Percentiles rank a stretch among this genome's conserved stretches.
These are phyloP conservation scores for Umbilicaria muhlenbergii DNA, from an alignment of 495 filamentous ascomycete genomes.

Conservation along the genomic window DNA sequence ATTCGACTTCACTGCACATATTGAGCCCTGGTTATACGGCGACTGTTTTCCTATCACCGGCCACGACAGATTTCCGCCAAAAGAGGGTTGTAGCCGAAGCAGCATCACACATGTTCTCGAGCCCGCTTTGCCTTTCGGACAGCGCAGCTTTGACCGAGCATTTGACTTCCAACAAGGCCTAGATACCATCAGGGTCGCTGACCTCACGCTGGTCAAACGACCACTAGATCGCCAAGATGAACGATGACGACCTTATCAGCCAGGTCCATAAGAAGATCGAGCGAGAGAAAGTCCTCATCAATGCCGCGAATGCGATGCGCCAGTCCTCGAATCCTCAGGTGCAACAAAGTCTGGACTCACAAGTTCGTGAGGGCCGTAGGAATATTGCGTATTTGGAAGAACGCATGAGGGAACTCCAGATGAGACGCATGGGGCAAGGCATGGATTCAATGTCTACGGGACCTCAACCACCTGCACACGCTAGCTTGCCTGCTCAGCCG, in stretches of 20 bases:
- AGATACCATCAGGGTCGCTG: too few species aligned
- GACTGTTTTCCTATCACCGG: too few species aligned
- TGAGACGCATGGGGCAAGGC: conserved; percentile 52
- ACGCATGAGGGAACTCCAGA: conserved; percentile 72
- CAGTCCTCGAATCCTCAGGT: conserved; percentile 86
- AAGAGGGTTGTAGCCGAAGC: too few species aligned
- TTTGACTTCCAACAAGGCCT: too few species aligned
- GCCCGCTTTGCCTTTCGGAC: too few species aligned
- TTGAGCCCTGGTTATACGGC: too few species aligned
- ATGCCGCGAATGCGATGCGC: conserved; percentile 85
- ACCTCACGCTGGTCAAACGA: neutral
- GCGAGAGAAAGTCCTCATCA: conserved; percentile 89
- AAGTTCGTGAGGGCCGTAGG: conserved; percentile 83
- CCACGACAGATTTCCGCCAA: too few species aligned
- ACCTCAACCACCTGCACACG: conserved; percentile 26
- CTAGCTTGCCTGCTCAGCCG: conserved; percentile 19
- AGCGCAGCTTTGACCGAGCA: too few species aligned
- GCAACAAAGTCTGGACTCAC: conserved; percentile 71
- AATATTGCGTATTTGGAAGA: conserved; percentile 93
- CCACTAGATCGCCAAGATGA: conserved; percentile 31
- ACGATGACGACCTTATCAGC: conserved; percentile 64
- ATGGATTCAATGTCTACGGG: conserved; percentile 40
- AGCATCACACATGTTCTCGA: too few species aligned
- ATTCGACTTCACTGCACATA: too few species aligned
- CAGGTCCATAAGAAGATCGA: conserved; percentile 96